Evolutionary conservation across 495 filamentous ascomycete genomes (phyloP).

Genomic region (Neurospora sp.): DNA sequence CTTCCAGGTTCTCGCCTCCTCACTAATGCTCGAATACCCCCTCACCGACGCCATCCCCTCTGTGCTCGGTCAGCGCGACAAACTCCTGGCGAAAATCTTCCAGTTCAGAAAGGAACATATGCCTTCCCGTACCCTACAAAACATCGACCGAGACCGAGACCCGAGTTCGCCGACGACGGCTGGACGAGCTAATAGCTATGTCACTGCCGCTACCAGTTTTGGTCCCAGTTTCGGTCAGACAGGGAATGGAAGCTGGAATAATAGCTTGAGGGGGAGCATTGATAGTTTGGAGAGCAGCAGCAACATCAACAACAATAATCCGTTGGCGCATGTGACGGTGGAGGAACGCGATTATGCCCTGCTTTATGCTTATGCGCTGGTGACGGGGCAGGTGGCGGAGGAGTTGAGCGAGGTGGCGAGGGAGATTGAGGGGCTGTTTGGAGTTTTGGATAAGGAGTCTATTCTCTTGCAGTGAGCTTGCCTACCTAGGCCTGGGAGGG

Average conservation of each 20-base stretch:
- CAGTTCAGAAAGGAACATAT: slow-evolving; percentile 64
- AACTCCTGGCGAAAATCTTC: slow-evolving; percentile 82
- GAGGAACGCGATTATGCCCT: slow-evolving; percentile 44
- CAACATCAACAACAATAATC: neutral
- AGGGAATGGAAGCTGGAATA: neutral
- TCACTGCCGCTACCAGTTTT: neutral
- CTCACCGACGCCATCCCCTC: slow-evolving; percentile 79
- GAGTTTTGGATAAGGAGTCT: slow-evolving; percentile 63
- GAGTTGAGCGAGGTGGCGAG: slow-evolving; percentile 61
- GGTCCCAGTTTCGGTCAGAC: slow-evolving; percentile 5
- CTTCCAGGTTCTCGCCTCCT: slow-evolving; percentile 84
- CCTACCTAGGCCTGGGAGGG: too few species aligned
- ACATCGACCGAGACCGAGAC: slow-evolving; percentile 5
- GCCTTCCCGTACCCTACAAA: slow-evolving; percentile 14
- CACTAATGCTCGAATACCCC: slow-evolving; percentile 87
- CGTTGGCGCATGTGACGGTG: slow-evolving; percentile 20
- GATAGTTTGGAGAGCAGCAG: neutral
- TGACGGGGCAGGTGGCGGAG: slow-evolving; percentile 56
- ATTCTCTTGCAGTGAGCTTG: slow-evolving; percentile 63
- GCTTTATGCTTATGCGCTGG: slow-evolving; percentile 48
- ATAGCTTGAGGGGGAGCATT: neutral
- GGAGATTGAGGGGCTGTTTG: slow-evolving; percentile 65
- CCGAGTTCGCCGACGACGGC: slow-evolving; percentile 13
- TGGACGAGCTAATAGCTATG: slow-evolving; percentile 1
- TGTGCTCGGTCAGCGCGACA: slow-evolving; percentile 67